These are phyloP conservation scores for Cucurbita moschata DNA, from an alignment of 306 rosid genomes.

Conservation along the genomic window DNA sequence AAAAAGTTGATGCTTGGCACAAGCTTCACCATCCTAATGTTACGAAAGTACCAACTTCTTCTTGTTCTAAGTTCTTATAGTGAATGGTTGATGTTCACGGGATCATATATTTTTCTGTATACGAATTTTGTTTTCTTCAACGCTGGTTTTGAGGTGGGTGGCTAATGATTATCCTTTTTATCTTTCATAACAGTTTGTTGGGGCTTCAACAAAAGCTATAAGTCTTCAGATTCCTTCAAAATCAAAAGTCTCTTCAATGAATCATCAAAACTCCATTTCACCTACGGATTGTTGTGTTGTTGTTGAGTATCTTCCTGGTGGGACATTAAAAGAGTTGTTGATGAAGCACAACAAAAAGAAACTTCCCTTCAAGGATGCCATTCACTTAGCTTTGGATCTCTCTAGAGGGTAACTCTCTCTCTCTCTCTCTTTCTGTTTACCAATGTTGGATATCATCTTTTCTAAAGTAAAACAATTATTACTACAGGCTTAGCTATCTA, in stretches of 20 bases:
- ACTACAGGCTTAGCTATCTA: conserved; percentile 49
- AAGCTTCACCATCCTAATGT: conserved; percentile 92
- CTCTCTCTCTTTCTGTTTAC: not conserved
- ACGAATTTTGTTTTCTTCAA: not conserved
- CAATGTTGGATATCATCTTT: not conserved
- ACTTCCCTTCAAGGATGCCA: conserved; percentile 39
- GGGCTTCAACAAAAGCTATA: conserved; percentile 57
- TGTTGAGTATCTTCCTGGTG: conserved; percentile 45
- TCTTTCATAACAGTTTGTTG: conserved; percentile 39
- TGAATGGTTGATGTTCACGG: not conserved
- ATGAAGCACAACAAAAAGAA: conserved; percentile 33
- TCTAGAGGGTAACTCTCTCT: conserved; percentile 35
- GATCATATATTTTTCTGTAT: not conserved
- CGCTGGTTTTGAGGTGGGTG: not conserved
- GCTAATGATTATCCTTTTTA: not conserved
- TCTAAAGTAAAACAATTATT: not conserved
- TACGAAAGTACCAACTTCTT: conserved; percentile 49
- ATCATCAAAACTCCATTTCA: conserved; percentile 20
- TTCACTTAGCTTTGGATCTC: conserved; percentile 51
- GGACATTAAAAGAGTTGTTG: conserved; percentile 44
- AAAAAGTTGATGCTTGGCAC: conserved; percentile 98
- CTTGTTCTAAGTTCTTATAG: not conserved
- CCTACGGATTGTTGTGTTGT: conserved; percentile 59
- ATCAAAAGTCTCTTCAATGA: not conserved
- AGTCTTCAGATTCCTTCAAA: conserved; percentile 32